A percentile compares a stretch with the other conserved stretches of the same genome.
Conservation (phyloP, 1,284 basidiomycete genomes). For the Tylopilus orsonianus region DNA sequence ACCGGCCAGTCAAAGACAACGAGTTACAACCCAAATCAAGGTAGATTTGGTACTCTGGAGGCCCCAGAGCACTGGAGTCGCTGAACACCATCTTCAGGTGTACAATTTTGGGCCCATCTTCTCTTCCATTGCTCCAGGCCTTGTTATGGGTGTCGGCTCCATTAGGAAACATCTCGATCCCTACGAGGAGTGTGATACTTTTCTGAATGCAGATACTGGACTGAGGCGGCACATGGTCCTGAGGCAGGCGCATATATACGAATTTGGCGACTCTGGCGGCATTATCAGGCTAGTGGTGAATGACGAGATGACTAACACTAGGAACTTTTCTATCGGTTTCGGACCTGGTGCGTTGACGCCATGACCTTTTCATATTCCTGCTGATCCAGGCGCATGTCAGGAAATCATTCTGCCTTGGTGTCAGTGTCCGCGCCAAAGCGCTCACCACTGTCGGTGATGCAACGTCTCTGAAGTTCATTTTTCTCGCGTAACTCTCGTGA, state of each 20-base stretch:
- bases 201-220: constrained; percentile 89
- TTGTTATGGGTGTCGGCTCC: constrained; percentile 93
- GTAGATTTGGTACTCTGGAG: no score
- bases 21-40: no score
- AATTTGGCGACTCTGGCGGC: constrained; percentile 90
- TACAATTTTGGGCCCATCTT: constrained; percentile 94
- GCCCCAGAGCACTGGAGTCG: no score
- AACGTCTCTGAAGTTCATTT: constrained; percentile 89
- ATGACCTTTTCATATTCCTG: background rate
- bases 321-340: constrained; percentile 85
- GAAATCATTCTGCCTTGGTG: constrained; percentile 68
- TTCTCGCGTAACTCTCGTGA: constrained; percentile 76
- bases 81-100: no score
- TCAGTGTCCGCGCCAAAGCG: constrained; percentile 72
- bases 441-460: constrained; percentile 89
- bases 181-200: constrained; percentile 93
- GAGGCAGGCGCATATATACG: constrained; percentile 86
- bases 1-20: no score
- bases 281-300: constrained; percentile 84
- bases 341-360: constrained; percentile 72
- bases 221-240: constrained; percentile 82
- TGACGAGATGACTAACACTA: constrained; percentile 77
- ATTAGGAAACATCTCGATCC: constrained; percentile 70
- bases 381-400: constrained; percentile 55
- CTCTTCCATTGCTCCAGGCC: constrained; percentile 91